Evolutionary conservation across 176 grass and related monocot genomes (phyloP), one percentile per base, ranked within the genome.

Genomic region (Eragrostis curvula): DNA sequence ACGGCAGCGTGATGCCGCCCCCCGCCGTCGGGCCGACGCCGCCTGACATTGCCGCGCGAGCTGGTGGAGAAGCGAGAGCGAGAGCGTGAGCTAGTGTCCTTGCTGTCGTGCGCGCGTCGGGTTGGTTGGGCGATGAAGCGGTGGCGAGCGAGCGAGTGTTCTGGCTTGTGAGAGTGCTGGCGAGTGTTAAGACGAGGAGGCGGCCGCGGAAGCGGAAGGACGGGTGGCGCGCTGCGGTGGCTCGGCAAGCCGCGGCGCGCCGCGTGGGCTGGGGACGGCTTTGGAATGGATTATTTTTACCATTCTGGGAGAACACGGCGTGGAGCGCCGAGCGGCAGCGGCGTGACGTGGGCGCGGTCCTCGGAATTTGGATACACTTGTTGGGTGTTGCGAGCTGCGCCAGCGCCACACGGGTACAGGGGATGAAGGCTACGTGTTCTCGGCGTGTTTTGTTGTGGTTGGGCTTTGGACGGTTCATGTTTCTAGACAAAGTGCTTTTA

Each of bases 11-110:
- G 63, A 88, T 90, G 83, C 85, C 88, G 42, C 85, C 82, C 1
- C 89, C 82, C 70, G 39, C 63, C 46, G 88, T 90, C 52, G 88
- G 74, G 7, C 82, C 85, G 36, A 88, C 85, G 45, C 92, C 85
- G 36, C 85, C 85, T 23, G 88, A 91, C 88, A 94, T 88, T 3
- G 3, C 36, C 36, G 11, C 36, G 30, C 20, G 39, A 49, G 66
- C 9, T 30, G 66, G 50, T 7, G 77, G 11, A n/a, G n/a, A n/a
- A n/a, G n/a, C 29, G 32, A 17, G 78, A 5, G 24, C 28, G 43
- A 6, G 50, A 42, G 68, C n/a, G 40, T 20, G 52, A 46, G 15
- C 18, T 30, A 21, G 32, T 16, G 3, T 27, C 12, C n/a, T 71
- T 29, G 65, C 36, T 30, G 32, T 53, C 48, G 42, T 18, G 44